Evolutionary conservation across 2,329 filamentous ascomycete genomes (phyloP), one percentile per base, ranked within the genome.

Genomic region (Ophiocordyceps camponoti-floridani): DNA sequence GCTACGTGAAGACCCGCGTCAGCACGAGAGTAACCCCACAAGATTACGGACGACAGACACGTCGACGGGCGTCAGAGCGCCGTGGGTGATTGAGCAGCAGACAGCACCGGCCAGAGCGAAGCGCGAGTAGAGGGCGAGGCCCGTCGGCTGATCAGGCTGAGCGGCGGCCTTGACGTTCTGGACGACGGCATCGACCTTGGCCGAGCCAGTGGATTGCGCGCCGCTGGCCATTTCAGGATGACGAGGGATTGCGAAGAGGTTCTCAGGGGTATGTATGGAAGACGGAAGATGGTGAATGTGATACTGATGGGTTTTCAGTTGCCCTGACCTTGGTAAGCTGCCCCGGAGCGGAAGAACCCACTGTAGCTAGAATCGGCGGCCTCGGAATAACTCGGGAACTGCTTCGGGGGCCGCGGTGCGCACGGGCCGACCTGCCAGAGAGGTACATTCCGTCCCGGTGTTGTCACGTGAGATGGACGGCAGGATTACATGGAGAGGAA

Each of bases 41-140:
- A 10, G 14, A 7, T 13, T 11, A 38, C 2, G 16, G 19, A n/a
- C 19, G 41, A 84, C 89, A 68, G 91, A 96, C 89, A 98, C 91
- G 84, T 98, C 91, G 67, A 98, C 87, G 62, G 91, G 91, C 56
- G 91, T 98, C 59, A 96, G 80, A 61, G 76, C 83, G 68, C 89
- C 91, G 78, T 98, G 91, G 62, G 91, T 98, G 70, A 96, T 72
- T 58, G 88, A 91, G 70, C 91, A 98, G 81, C 91, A 95, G 74
- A 96, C 72, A 58, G 91, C 91, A 70, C 91, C 91, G 59, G 91
- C 88, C 59, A 98, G 83, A 69, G 91, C 89, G 73, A 95, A 95
- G 69, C 86, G 79, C 58, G 85, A 84, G 81, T 96, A 96, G 58
- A 98, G 84, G 48, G 65, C 70, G 54, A 87, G 4, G 53, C 69